These are phyloP conservation scores for Panus rudis DNA, from an alignment of 768 basidiomycete genomes.

Conservation along the genomic window DNA sequence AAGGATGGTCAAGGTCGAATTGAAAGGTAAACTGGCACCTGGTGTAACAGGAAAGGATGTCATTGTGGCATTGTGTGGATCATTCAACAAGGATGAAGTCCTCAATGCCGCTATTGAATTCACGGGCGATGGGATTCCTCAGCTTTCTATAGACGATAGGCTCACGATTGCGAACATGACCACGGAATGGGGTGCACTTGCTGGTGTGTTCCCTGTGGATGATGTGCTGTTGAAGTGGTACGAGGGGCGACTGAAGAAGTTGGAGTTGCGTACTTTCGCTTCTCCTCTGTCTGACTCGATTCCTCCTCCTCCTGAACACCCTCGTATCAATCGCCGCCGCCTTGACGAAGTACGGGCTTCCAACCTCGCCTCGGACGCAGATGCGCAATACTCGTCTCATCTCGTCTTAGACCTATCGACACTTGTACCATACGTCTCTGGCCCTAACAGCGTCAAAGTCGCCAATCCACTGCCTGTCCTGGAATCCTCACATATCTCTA, in stretches of 20 bases:
- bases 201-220: constrained; percentile 92
- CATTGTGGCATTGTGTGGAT: constrained; percentile 92
- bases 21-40: constrained; percentile 70
- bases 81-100: constrained; percentile 94
- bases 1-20: constrained; percentile 90
- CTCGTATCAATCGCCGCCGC: constrained; percentile 73
- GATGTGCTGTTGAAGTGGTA: constrained; percentile 82
- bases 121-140: constrained; percentile 76
- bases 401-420: constrained; percentile 90
- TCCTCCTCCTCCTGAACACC: constrained; percentile 72
- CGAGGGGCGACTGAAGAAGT: constrained; percentile 59
- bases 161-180: constrained; percentile 99
- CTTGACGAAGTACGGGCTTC: constrained; percentile 56
- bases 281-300: constrained; percentile 42
- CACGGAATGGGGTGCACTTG: constrained; percentile 98
- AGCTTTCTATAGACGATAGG: constrained; percentile 82
- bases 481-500: constrained; percentile 62
- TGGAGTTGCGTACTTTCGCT: constrained; percentile 73
- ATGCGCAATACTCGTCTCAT: constrained; percentile 79
- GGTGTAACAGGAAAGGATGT: constrained; percentile 99
- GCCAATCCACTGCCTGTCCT: constrained; percentile 90
- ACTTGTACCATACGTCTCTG: constrained; percentile 91
- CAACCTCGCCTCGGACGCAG: constrained; percentile 60
- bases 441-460: constrained; percentile 96
- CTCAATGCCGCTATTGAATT: constrained; percentile 97